A percentile compares a stretch with the other conserved stretches of the same genome.
phyloP scores from a whole-genome alignment of 257 asterid genomes.

The Anisodus acutangulus region DNA sequence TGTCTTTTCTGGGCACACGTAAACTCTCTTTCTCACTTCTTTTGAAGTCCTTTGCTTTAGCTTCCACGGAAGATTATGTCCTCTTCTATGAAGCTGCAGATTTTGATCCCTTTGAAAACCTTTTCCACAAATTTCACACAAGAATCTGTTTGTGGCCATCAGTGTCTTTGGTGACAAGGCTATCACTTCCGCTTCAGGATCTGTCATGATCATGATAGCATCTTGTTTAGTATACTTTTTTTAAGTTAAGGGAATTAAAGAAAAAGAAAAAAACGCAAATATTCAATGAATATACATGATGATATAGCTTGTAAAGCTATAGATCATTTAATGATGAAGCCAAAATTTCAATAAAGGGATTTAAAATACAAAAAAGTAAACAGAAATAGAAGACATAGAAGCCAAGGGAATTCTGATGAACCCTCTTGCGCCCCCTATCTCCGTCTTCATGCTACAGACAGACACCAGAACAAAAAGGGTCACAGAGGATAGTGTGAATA shows the following conservation, averaged over 20 bases:
- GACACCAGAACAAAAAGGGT: neutral
- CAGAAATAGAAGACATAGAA: too few relatives aligned
- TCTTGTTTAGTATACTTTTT: neutral
- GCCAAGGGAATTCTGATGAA: too few relatives aligned
- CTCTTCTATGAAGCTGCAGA: conserved; percentile 85
- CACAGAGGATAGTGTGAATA: neutral
- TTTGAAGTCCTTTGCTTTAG: conserved; percentile 79
- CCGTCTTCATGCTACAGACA: neutral
- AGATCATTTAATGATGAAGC: neutral
- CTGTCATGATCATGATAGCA: conserved; percentile 36
- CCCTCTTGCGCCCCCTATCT: too few relatives aligned
- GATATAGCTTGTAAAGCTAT: conserved; percentile 11
- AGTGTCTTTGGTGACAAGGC: conserved; percentile 86
- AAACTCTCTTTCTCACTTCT: conserved; percentile 75
- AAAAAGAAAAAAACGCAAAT: neutral
- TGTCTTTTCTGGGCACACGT: conserved; percentile 84
- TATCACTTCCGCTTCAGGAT: conserved; percentile 92
- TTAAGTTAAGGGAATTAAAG: neutral
- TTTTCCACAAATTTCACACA: conserved; percentile 90
- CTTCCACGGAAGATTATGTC: conserved; percentile 93
- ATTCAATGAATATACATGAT: conserved; percentile 34
- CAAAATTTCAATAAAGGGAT: neutral
- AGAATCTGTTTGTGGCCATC: conserved; percentile 89
- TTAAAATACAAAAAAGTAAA: neutral
- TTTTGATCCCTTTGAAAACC: conserved; percentile 96